phyloP scores from a whole-genome alignment of 208 protist genomes.

The Leptomonas seymouri region DNA sequence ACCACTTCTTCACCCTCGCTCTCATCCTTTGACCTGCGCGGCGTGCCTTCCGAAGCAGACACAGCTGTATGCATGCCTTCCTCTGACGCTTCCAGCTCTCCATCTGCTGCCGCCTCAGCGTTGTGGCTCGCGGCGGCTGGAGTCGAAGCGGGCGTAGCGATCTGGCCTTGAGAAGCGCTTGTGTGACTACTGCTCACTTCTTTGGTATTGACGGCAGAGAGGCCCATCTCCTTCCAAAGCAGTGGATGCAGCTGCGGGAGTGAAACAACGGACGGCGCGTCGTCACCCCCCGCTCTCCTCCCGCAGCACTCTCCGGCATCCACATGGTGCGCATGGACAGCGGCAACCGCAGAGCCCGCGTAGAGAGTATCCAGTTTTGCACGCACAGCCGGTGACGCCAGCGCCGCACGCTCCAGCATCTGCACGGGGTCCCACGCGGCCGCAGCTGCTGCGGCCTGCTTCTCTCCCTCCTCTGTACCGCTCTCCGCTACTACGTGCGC shows the following conservation, averaged over 20 bases:
- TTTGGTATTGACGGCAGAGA: background rate
- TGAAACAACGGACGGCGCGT: background rate
- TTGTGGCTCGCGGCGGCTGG: background rate
- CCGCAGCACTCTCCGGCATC: conserved; percentile 8
- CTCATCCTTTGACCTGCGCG: background rate
- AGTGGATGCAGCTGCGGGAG: conserved; percentile 19
- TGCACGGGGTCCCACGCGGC: conserved; percentile 35
- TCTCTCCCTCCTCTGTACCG: background rate
- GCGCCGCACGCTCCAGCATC: conserved; percentile 26
- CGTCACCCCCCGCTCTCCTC: background rate
- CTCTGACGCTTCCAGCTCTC: background rate
- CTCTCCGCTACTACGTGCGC: conserved; percentile 3
- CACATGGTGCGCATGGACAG: conserved; percentile 32
- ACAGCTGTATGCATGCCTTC: conserved; percentile 14
- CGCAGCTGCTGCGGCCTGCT: background rate
- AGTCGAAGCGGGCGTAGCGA: background rate
- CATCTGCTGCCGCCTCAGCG: background rate
- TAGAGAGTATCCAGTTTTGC: conserved; percentile 30
- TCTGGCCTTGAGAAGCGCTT: background rate
- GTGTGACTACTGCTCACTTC: background rate
- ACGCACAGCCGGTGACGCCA: conserved; percentile 18
- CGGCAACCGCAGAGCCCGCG: conserved; percentile 21
- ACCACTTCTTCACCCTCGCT: background rate
- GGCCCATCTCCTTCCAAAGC: conserved; percentile 28
- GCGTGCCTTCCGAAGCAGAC: conserved; percentile 1